Evolutionary conservation across 169 alveolate species (phyloP).

Genomic region (Cryptosporidium felis): DNA sequence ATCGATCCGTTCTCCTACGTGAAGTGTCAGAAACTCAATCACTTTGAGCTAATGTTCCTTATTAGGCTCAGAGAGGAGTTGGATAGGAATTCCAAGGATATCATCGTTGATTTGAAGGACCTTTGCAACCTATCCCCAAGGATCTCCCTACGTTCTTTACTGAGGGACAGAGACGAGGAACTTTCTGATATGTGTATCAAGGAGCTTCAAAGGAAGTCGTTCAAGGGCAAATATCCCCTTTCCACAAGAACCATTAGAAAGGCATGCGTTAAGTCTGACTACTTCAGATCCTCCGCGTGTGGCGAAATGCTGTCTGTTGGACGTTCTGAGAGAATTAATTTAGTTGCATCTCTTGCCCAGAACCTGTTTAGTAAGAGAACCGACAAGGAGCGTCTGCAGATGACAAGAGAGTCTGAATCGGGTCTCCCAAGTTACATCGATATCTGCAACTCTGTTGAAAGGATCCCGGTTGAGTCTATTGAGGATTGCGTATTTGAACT

Average conservation of each 20-base stretch:
- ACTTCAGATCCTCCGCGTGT: conserved; percentile 34
- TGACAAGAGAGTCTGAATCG: background rate
- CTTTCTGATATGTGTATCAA: conserved; percentile 30
- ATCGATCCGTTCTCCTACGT: conserved; percentile 57
- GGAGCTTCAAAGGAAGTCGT: background rate
- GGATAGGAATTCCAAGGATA: background rate
- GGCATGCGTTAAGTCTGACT: conserved; percentile 35
- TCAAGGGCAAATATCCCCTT: conserved; percentile 1
- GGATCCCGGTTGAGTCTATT: background rate
- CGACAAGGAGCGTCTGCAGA: conserved; percentile 54
- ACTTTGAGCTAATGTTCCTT: conserved; percentile 6
- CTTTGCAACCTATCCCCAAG: conserved; percentile 2
- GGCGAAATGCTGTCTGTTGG: background rate
- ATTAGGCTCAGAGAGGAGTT: conserved; percentile 28
- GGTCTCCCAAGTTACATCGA: conserved; percentile 6
- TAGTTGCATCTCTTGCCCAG: background rate
- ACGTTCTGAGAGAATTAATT: background rate
- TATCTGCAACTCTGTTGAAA: conserved; percentile 19
- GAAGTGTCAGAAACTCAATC: conserved; percentile 48
- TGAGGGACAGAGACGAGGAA: background rate
- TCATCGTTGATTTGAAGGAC: conserved; percentile 25
- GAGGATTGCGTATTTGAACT: conserved; percentile 51
- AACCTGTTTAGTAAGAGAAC: background rate
- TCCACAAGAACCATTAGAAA: conserved; percentile 25
- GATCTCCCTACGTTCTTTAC: conserved; percentile 10